Evolutionary conservation across 176 grass and related monocot genomes (phyloP).

Genomic region (Triticum turgidum): DNA sequence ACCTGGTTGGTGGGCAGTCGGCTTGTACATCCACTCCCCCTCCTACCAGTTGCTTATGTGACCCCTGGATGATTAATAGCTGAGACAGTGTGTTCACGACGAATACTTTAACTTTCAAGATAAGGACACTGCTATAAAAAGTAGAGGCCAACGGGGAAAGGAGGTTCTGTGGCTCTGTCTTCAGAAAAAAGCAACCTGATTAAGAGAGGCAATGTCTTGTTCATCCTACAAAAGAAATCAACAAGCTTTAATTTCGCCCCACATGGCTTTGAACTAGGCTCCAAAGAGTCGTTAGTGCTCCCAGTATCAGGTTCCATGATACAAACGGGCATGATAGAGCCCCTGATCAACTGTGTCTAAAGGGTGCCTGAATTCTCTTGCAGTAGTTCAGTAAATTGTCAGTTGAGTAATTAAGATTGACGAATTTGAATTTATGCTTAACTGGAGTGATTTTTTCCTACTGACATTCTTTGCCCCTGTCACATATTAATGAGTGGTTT

Average conservation of each 20-base stretch:
- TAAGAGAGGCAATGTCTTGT: background rate
- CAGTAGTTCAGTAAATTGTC: background rate
- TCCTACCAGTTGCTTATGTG: background rate
- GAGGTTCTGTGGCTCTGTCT: background rate
- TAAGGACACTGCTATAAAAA: background rate
- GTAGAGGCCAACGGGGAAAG: background rate
- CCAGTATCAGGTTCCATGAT: background rate
- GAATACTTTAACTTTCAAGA: slow-evolving; percentile 4
- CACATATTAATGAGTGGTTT: background rate
- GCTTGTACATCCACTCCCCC: background rate
- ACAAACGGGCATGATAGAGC: slow-evolving; percentile 11
- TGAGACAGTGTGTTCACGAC: background rate
- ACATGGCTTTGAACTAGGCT: background rate
- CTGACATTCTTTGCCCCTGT: background rate
- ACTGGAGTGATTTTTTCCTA: background rate
- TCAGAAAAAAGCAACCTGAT: background rate
- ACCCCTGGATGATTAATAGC: background rate
- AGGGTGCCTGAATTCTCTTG: background rate
- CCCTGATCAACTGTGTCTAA: background rate
- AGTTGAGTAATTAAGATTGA: slow-evolving; percentile 10
- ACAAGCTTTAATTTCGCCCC: background rate
- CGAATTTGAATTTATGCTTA: background rate
- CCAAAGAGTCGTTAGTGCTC: background rate
- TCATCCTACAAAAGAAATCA: background rate
- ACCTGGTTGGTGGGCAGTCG: background rate